A percentile compares a stretch with the other conserved stretches of the same genome.
These are phyloP conservation scores for Hypoxylon sp. DNA, from an alignment of 2,329 filamentous ascomycete species.

Conservation along the genomic window DNA sequence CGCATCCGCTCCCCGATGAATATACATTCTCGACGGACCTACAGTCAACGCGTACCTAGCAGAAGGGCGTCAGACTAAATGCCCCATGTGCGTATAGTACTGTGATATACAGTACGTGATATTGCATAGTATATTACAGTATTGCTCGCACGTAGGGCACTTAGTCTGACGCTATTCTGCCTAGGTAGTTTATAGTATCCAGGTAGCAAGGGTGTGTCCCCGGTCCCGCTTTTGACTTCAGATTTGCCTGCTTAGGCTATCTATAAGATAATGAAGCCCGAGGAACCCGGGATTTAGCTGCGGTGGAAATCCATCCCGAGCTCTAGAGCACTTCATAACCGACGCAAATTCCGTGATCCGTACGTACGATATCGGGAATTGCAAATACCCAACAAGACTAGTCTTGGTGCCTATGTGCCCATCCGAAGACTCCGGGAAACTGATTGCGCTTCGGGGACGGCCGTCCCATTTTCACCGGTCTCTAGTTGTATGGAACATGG, in stretches of 20 bases:
- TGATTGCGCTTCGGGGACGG: not conserved
- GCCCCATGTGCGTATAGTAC: no score
- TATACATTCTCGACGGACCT: not conserved
- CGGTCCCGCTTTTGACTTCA: constrained; percentile 9
- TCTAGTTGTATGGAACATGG: not conserved
- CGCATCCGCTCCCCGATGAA: not conserved
- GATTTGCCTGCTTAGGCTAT: constrained; percentile 1
- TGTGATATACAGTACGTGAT: no score
- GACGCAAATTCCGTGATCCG: not conserved
- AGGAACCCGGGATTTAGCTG: constrained; percentile 1
- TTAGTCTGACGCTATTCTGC: no score
- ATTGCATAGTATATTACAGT: no score
- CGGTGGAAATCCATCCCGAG: constrained; percentile 2
- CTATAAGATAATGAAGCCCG: not conserved
- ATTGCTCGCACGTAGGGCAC: no score
- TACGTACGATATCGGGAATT: not conserved
- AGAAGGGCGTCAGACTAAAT: no score
- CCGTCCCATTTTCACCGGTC: not conserved
- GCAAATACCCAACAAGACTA: constrained; percentile 12
- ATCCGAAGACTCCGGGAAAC: not conserved
- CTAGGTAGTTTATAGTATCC: no score
- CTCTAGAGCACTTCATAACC: constrained; percentile 3
- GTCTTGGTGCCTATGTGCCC: not conserved
- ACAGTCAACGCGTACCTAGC: not conserved
- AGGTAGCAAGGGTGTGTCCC: not conserved